phyloP scores from a whole-genome alignment of 1,284 basidiomycete genomes.

The Naganishia sp. region DNA sequence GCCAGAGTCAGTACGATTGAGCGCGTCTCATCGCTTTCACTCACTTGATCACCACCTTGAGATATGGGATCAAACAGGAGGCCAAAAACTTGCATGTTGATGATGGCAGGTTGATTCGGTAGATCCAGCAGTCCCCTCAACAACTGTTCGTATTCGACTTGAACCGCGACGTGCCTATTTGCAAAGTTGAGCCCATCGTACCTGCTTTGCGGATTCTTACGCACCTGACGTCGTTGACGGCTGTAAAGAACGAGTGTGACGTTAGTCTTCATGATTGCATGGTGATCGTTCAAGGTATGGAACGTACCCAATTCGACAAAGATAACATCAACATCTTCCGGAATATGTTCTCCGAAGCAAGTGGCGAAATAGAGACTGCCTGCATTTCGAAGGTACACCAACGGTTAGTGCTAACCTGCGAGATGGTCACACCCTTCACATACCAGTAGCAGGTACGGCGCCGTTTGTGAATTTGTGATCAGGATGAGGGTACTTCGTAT shows the following conservation, averaged over 20 bases:
- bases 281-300: background rate
- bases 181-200: background rate
- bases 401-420: background rate
- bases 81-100: slow-evolving; percentile 44
- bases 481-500: slow-evolving; percentile 41
- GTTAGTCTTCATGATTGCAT: background rate
- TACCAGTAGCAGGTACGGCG: slow-evolving; percentile 43
- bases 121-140: slow-evolving; percentile 46
- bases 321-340: slow-evolving; percentile 46
- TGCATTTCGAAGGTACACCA: background rate
- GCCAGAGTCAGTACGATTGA: background rate
- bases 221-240: slow-evolving; percentile 45
- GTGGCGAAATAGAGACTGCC: slow-evolving; percentile 38
- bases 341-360: slow-evolving; percentile 51
- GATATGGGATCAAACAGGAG: slow-evolving; percentile 23
- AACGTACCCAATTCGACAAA: slow-evolving; percentile 44
- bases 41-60: slow-evolving; percentile 25
- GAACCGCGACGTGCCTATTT: slow-evolving; percentile 1
- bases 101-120: slow-evolving; percentile 45
- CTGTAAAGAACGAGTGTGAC: background rate
- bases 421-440: background rate
- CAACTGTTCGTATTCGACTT: slow-evolving; percentile 47
- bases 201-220: background rate
- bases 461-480: slow-evolving; percentile 42
- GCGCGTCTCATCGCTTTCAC: background rate